Evolutionary conservation across 495 filamentous ascomycete species (phyloP), one percentile per base, ranked within the genome.

Genomic region (Hypoxylon rickii): DNA sequence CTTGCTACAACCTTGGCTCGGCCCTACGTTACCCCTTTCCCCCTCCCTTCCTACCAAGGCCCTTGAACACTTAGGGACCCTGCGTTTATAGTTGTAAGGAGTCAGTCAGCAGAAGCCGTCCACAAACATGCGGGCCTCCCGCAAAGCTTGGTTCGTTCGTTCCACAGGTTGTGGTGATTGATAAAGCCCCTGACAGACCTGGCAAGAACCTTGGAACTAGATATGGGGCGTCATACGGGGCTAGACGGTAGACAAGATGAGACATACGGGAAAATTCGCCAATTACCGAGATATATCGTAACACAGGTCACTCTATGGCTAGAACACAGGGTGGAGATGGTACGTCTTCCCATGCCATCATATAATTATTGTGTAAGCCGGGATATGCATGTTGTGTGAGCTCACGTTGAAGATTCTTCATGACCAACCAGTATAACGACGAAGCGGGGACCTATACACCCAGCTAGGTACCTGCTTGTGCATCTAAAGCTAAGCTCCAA

Each of bases 201-300:
- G 20, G 32, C n/a, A n/a, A n/a, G n/a, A n/a, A n/a, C n/a, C n/a
- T n/a, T n/a, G n/a, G n/a, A n/a, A n/a, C n/a, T n/a, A n/a, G n/a
- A n/a, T 48, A 52, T 34, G 22, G 47, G 41, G 31, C 41, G 44
- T 21, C 18, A 55, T 26, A n/a, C n/a, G 51, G 36, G 32, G 31
- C 55, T 53, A 48, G 34, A 61, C 38, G 42, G 38, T 19, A 47
- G 32, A 39, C 46, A 49, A 56, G 7, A 57, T 54, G 53, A 66
- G 46, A 66, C 63, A 68, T 44, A 53, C 66, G 63, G 66, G 50
- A 63, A 58, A 61, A 64, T 63, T 55, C 52, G 51, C 56, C 63
- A 68, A 68, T 68, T 63, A 60, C 58, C 55, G 63, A 68, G 34
- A 51, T 58, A 42, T 33, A 55, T 22, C 13, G 59, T 56, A 34